These are phyloP conservation scores for Cladobotryum mycophilum DNA, from an alignment of 2,329 filamentous ascomycete species.

Conservation along the genomic window DNA sequence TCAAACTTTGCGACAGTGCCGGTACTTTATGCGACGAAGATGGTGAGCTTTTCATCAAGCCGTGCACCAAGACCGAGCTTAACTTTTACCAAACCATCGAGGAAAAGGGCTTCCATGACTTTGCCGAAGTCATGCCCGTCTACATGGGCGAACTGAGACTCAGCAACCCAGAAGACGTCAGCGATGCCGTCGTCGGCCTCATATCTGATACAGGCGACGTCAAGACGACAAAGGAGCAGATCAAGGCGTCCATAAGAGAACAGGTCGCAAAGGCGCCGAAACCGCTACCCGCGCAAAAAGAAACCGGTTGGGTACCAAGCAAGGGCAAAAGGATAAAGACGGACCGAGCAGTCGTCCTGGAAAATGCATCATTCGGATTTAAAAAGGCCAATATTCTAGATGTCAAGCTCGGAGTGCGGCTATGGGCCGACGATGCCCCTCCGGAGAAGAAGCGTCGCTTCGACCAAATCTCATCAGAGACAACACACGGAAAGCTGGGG, in stretches of 20 bases:
- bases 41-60: slow-evolving; percentile 87
- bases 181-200: slow-evolving; percentile 40
- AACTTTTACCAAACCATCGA: slow-evolving; percentile 75
- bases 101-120: slow-evolving; percentile 57
- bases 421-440: slow-evolving; percentile 75
- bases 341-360: slow-evolving; percentile 72
- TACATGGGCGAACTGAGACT: slow-evolving; percentile 77
- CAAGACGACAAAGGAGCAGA: slow-evolving; percentile 27
- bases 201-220: slow-evolving; percentile 33
- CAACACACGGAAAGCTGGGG: slow-evolving; percentile 54
- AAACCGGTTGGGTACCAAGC: slow-evolving; percentile 38
- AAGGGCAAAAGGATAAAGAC: slow-evolving; percentile 62
- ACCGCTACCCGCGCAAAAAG: background rate
- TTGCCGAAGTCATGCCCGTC: slow-evolving; percentile 74
- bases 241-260: slow-evolving; percentile 27
- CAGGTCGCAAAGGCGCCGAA: slow-evolving; percentile 21
- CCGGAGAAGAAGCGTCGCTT: slow-evolving; percentile 54
- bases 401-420: slow-evolving; percentile 77
- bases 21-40: slow-evolving; percentile 80
- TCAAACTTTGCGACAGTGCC: slow-evolving; percentile 51
- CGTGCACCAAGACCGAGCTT: slow-evolving; percentile 79
- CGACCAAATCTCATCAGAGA: slow-evolving; percentile 51
- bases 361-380: slow-evolving; percentile 78
- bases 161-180: slow-evolving; percentile 48
- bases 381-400: slow-evolving; percentile 84